phyloP scores from a whole-genome alignment of 495 filamentous ascomycete species.

The Aspergillus conjunctus region DNA sequence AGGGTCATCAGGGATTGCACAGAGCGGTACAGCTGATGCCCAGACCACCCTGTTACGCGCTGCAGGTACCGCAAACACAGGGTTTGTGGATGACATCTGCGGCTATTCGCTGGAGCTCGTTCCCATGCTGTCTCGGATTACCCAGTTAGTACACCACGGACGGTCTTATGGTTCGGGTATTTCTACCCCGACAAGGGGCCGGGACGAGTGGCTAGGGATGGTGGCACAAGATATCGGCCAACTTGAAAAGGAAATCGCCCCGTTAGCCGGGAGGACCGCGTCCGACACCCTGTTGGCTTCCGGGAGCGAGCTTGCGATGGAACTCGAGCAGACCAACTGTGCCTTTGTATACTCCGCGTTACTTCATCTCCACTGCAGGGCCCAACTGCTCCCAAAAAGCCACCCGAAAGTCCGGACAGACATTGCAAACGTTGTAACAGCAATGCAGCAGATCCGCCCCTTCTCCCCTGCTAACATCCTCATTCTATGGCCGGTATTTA shows the following conservation, averaged over 20 bases:
- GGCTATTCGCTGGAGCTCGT: constrained; percentile 36
- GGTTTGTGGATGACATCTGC: constrained; percentile 35
- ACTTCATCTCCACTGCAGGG: constrained; percentile 36
- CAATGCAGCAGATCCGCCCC: constrained; percentile 24
- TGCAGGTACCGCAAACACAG: not conserved
- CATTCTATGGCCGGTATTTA: constrained; percentile 41
- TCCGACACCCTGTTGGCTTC: not conserved
- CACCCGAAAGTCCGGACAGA: constrained; percentile 30
- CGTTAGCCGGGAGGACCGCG: constrained; percentile 19
- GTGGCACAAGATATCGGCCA: not conserved
- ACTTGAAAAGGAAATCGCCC: constrained; percentile 19
- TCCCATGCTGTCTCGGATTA: constrained; percentile 27
- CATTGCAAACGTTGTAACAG: constrained; percentile 27
- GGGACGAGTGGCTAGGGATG: constrained; percentile 3
- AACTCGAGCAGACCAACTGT: constrained; percentile 31
- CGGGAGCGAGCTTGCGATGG: constrained; percentile 17
- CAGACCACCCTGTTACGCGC: not conserved
- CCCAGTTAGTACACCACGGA: constrained; percentile 18
- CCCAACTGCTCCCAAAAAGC: constrained; percentile 24
- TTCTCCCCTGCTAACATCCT: constrained; percentile 35
- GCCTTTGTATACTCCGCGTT: constrained; percentile 38
- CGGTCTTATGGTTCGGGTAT: not conserved
- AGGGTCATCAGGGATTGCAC: constrained; percentile 26
- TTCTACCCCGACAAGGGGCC: constrained; percentile 4
- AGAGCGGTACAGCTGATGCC: not conserved